Percentiles rank a stretch among this genome's conserved stretches.
Evolutionary conservation across 257 asterid genomes (phyloP).

Genomic region (Voacanga thouarsii): DNA sequence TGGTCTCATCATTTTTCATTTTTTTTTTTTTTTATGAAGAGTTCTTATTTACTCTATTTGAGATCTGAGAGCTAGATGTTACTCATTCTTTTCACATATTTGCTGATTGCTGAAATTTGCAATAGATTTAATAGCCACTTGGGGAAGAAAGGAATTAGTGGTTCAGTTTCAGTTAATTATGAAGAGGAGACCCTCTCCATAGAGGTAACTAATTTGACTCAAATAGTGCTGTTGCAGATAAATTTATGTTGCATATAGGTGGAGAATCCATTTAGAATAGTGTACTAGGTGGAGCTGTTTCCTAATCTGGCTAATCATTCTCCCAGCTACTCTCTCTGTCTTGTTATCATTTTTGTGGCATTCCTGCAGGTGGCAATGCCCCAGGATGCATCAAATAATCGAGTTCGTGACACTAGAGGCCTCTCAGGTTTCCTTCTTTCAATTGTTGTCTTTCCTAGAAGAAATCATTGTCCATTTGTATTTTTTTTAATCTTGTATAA

Average conservation of each 20-base stretch:
- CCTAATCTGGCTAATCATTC: not conserved
- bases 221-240: not conserved
- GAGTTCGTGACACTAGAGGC: slow-evolving; percentile 83
- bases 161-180: slow-evolving; percentile 60
- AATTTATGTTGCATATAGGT: not conserved
- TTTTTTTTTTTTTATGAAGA: slow-evolving; percentile 7
- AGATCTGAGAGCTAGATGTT: not conserved
- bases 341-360: slow-evolving; percentile 11
- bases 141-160: slow-evolving; percentile 80
- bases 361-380: slow-evolving; percentile 74
- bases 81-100: not conserved
- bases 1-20: slow-evolving; percentile 19
- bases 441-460: not conserved
- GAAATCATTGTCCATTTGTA: not conserved
- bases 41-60: not conserved
- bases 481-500: not conserved
- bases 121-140: slow-evolving; percentile 75
- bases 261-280: not conserved
- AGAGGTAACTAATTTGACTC: slow-evolving; percentile 53
- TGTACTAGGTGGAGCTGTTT: slow-evolving; percentile 9
- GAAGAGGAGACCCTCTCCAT: slow-evolving; percentile 81
- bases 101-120: slow-evolving; percentile 20
- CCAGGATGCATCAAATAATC: slow-evolving; percentile 77
- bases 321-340: not conserved
- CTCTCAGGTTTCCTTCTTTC: slow-evolving; percentile 60